Base-by-base conservation (phyloP, 352 stramenopile genomes). In the Phytophthora tubulina region DNA sequence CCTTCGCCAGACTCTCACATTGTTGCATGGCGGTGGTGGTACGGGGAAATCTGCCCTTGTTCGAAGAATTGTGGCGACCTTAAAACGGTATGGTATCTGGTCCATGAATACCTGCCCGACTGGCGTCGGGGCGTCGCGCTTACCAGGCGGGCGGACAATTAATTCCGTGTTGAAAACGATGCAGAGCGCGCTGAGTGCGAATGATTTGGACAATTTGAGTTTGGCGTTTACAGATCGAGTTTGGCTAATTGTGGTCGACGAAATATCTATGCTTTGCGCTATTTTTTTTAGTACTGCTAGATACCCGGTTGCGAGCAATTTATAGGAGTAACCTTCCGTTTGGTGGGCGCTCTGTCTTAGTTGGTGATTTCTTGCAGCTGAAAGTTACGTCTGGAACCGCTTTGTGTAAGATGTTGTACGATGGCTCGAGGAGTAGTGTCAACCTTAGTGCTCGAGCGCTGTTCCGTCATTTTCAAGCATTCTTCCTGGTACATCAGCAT, bases 261-360 rank as follows among this genome's bases (percentile, higher is more conserved):
- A 79, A 15, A 45, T 79, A 11, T 75, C 67, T 0, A 76, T 79
- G 72, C 13, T 76, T 7, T 55, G 50, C 9, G 11, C 63, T 1
- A 42, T n/a, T 50, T 13, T 49, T 67, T 33, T 32, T 79, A 1
- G 53, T 66, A 6, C 30, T 79, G 0, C 39, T 79, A 0, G 67
- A 76, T 17, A 10, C 9, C 3, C 46, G 66, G 0, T n/a, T 79
- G 13, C 31, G 67, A 15, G 45, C 51, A 3, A 65, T 76, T 3
- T 75, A 75, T 15, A 41, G 14, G 36, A 15, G 55, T 3, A 65
- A 54, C 13, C 0, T 52, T 30, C 10, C n/a, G 13, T 76, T 79
- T 63, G 62, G 63, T 6, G 67, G 67, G 1, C 11, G 38, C 0
- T 73, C 67, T 1, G 68, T 76, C 13, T 2, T 79, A 32, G 41